phyloP scores from a whole-genome alignment of 2,329 filamentous ascomycete genomes.

The Pseudogymnoascus sp. region DNA sequence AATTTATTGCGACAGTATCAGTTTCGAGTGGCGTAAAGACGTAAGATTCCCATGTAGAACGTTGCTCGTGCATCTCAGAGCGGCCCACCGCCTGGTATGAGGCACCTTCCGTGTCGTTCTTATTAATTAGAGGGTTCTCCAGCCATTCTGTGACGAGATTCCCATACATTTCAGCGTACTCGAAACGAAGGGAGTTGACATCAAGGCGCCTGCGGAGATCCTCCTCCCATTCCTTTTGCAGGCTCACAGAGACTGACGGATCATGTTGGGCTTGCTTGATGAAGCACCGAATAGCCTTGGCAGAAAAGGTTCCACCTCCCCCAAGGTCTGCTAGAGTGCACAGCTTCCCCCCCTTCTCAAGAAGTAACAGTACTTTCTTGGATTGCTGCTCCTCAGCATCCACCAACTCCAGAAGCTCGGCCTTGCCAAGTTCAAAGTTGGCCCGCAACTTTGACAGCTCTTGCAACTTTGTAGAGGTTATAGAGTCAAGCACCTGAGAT shows the following conservation, averaged over 20 bases:
- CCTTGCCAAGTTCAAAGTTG: constrained; percentile 39
- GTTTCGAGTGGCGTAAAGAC: constrained; percentile 42
- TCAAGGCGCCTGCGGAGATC: constrained; percentile 39
- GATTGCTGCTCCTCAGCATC: constrained; percentile 22
- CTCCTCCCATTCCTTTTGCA: constrained; percentile 38
- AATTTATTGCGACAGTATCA: constrained; percentile 35
- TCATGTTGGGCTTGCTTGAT: constrained; percentile 44
- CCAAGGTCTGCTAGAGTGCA: constrained; percentile 26
- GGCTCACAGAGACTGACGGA: constrained; percentile 39
- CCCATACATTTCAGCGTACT: constrained; percentile 47
- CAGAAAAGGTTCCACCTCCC: constrained; percentile 20
- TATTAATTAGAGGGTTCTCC: background rate
- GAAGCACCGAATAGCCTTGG: constrained; percentile 39
- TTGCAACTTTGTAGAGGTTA: constrained; percentile 47
- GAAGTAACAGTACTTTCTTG: constrained; percentile 29
- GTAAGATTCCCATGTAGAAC: constrained; percentile 44
- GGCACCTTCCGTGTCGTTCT: constrained; percentile 23
- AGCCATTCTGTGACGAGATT: constrained; percentile 47
- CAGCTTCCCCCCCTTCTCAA: constrained; percentile 30
- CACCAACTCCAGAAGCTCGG: constrained; percentile 31
- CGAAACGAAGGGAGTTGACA: constrained; percentile 41
- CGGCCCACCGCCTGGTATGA: constrained; percentile 41
- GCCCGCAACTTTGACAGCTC: constrained; percentile 44
- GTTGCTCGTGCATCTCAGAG: constrained; percentile 45
- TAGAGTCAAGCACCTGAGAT: constrained; percentile 44